phyloP scores from a whole-genome alignment of 2,329 filamentous ascomycete genomes.

The Paecilomyces sp. region DNA sequence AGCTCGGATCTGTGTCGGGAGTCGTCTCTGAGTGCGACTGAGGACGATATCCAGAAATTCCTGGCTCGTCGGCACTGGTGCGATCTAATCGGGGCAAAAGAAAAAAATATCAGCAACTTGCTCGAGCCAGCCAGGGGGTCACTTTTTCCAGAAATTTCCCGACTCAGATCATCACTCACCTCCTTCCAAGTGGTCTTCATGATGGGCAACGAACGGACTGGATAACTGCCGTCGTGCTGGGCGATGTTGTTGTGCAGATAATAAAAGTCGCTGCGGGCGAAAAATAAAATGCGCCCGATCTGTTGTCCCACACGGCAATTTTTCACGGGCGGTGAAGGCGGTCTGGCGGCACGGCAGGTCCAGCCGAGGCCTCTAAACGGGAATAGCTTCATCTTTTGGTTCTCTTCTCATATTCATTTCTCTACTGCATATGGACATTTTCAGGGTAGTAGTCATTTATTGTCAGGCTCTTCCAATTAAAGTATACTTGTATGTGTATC shows the following conservation, averaged over 20 bases:
- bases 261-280: slow-evolving; percentile 1
- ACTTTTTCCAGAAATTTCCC: background rate
- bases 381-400: background rate
- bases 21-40: slow-evolving; percentile 81
- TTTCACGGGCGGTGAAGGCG: slow-evolving; percentile 4
- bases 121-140: too few relatives aligned
- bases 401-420: too few relatives aligned
- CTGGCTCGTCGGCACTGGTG: slow-evolving; percentile 81
- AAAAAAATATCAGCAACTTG: slow-evolving; percentile 25
- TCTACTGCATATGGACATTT: too few relatives aligned
- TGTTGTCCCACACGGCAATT: slow-evolving; percentile 3
- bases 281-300: slow-evolving; percentile 4
- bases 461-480: too few relatives aligned
- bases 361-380: background rate
- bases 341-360: slow-evolving; percentile 3
- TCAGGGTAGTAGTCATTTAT: too few relatives aligned
- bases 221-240: slow-evolving; percentile 7
- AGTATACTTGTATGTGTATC: background rate
- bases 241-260: slow-evolving; percentile 5
- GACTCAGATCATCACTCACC: slow-evolving; percentile 21
- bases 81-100: slow-evolving; percentile 49
- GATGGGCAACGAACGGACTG: slow-evolving; percentile 21
- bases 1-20: slow-evolving; percentile 91
- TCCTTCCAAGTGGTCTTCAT: slow-evolving; percentile 59
- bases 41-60: slow-evolving; percentile 98